Evolutionary conservation across 176 grass and related monocot genomes (phyloP), one percentile per base, ranked within the genome.

Genomic region (Eragrostis curvula): DNA sequence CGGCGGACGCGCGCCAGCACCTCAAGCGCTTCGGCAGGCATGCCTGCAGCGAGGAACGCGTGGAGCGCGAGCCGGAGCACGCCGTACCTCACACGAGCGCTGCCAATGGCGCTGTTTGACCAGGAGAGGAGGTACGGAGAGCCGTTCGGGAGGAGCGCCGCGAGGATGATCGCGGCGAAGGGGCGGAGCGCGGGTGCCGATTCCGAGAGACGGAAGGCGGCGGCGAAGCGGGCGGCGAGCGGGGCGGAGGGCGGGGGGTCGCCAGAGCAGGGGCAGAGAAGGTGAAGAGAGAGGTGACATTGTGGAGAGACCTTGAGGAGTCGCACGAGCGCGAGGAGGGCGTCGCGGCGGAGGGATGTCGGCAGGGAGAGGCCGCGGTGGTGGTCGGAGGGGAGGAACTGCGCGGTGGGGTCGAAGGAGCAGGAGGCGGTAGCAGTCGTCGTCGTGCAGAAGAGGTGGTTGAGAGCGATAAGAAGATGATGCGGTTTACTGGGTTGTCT

Each of bases 61-160:
- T 88, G 92, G 57, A 97, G 88, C n/a, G 94, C 79, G 64, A 95
- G 81, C 30, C 88, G 66, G 62, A 91, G 88, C 5, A 82, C 84
- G 47, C 47, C 17, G 78, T 93, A 86, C 21, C 80, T 70, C 16
- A 12, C 30, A 69, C 73, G 6, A 16, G 79, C 41, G 28, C 59
- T 23, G 6, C 76, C 60, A 21, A 39, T 29, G 73, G 77, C 14
- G 58, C 87, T 16, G 36, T 3, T 8, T 8, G 65, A 64, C 84
- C 86, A 94, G 17, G 25, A 76, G 42, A 95, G 76, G 55, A 91
- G 70, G 83, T 87, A 71, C 23, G 10, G 7, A 66, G 73, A 80
- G 36, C 69, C 83, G 23, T 11, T 18, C 17, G 73, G 81, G 6
- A 75, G 69, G 78, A 89, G 88, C n/a, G 84, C 72, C 5, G 79